phyloP scores from a whole-genome alignment of 768 basidiomycete genomes.

The Pulveroboletus frians region DNA sequence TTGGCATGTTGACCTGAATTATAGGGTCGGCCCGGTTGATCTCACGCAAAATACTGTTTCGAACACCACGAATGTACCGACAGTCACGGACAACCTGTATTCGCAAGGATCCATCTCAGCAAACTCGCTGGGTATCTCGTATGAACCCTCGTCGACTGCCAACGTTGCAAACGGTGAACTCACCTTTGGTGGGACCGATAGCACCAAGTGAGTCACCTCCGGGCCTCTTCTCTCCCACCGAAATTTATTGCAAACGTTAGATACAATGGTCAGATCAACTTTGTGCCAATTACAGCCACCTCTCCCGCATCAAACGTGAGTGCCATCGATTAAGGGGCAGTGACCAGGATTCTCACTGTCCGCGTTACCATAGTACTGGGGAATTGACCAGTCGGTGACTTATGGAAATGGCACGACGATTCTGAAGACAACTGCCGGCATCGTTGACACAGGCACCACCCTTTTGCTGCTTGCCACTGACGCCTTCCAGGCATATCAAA shows the following conservation, averaged over 20 bases:
- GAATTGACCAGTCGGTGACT: slow-evolving; percentile 37
- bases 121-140: slow-evolving; percentile 49
- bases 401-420: slow-evolving; percentile 34
- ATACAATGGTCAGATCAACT: slow-evolving; percentile 33
- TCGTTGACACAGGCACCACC: slow-evolving; percentile 53
- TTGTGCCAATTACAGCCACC: slow-evolving; percentile 39
- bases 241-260: slow-evolving; percentile 11
- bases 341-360: neutral
- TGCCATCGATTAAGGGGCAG: neutral
- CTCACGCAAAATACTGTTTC: slow-evolving; percentile 43
- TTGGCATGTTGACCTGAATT: neutral
- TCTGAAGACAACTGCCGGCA: slow-evolving; percentile 37
- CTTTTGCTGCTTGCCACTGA: slow-evolving; percentile 53
- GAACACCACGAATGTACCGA: slow-evolving; percentile 38
- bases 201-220: slow-evolving; percentile 32
- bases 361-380: slow-evolving; percentile 38
- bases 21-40: slow-evolving; percentile 47
- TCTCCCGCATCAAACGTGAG: slow-evolving; percentile 38
- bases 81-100: slow-evolving; percentile 56
- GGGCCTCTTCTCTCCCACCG: neutral
- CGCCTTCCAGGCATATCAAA: slow-evolving; percentile 51
- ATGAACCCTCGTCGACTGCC: slow-evolving; percentile 39
- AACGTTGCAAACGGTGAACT: slow-evolving; percentile 47
- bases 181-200: slow-evolving; percentile 50
- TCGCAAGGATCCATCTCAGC: slow-evolving; percentile 41